phyloP scores from a whole-genome alignment of 176 grass and related monocot genomes.

The Carex pumila region DNA sequence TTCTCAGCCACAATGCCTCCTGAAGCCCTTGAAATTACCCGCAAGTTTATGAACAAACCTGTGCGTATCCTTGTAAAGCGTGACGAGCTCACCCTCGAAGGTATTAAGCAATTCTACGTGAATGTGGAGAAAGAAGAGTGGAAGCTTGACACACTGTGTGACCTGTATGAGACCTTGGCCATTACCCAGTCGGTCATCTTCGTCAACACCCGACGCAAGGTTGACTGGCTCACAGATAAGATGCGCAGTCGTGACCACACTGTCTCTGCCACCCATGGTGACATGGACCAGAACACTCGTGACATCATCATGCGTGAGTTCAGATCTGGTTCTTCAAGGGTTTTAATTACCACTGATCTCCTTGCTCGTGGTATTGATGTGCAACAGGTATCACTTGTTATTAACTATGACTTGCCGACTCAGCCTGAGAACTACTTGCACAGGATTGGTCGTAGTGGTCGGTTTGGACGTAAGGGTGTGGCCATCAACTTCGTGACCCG shows the following conservation, averaged over 20 bases:
- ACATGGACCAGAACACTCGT: constrained; percentile 94
- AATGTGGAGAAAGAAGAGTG: constrained; percentile 91
- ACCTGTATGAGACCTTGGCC: constrained; percentile 79
- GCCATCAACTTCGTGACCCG: constrained; percentile 89
- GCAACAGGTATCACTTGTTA: constrained; percentile 81
- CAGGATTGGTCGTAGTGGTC: constrained; percentile 81
- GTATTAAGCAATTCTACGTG: constrained; percentile 93
- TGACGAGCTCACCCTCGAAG: constrained; percentile 89
- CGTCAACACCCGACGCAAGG: constrained; percentile 87
- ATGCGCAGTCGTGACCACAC: constrained; percentile 91
- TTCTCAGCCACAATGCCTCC: constrained; percentile 94
- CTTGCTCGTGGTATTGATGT: constrained; percentile 94
- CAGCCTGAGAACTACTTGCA: constrained; percentile 93
- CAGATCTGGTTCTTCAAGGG: constrained; percentile 72
- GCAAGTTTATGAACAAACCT: constrained; percentile 93
- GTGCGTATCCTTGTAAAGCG: constrained; percentile 97
- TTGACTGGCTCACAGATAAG: constrained; percentile 89
- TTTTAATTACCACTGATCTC: constrained; percentile 81
- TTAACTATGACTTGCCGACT: constrained; percentile 86
- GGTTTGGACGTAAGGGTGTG: constrained; percentile 88
- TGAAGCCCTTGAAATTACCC: constrained; percentile 82
- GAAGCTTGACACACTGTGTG: constrained; percentile 91
- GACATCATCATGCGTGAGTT: constrained; percentile 97
- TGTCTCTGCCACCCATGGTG: constrained; percentile 75
- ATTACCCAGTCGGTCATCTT: constrained; percentile 95